phyloP scores from a whole-genome alignment of 2,329 filamentous ascomycete species.

The Diplodia intermedia region DNA sequence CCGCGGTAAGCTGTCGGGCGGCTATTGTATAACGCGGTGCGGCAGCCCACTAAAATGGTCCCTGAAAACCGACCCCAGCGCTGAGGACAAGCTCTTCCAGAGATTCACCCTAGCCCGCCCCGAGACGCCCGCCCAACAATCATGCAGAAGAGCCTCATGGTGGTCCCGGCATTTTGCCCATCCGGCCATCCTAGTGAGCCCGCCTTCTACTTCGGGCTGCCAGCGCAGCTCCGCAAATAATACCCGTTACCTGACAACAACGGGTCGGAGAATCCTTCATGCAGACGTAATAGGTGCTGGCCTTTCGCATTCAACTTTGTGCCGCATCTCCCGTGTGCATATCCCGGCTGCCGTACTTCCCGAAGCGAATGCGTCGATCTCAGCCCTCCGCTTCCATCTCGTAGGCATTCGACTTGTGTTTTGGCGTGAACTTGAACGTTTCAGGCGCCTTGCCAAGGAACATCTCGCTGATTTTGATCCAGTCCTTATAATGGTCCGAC shows the following conservation, averaged over 20 bases:
- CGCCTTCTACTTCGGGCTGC: background rate
- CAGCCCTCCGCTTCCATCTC: slow-evolving; percentile 68
- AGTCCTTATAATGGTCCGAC: slow-evolving; percentile 92
- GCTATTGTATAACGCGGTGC: slow-evolving; percentile 20
- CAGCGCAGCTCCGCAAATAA: slow-evolving; percentile 7
- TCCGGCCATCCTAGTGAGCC: slow-evolving; percentile 12
- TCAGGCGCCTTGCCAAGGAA: slow-evolving; percentile 90
- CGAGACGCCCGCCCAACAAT: slow-evolving; percentile 10
- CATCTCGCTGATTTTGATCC: slow-evolving; percentile 99
- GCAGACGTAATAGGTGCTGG: background rate
- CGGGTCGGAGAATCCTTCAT: background rate
- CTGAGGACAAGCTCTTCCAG: slow-evolving; percentile 9
- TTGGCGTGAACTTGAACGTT: slow-evolving; percentile 92
- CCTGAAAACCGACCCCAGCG: slow-evolving; percentile 12
- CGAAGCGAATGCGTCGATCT: background rate
- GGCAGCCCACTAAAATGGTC: slow-evolving; percentile 14
- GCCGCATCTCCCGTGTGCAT: background rate
- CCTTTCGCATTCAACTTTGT: background rate
- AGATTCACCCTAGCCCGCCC: slow-evolving; percentile 16
- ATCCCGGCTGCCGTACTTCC: background rate
- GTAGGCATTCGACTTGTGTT: slow-evolving; percentile 95
- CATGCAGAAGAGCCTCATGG: slow-evolving; percentile 11
- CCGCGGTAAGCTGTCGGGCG: slow-evolving; percentile 22
- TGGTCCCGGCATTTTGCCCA: slow-evolving; percentile 3
- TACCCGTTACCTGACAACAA: background rate